A percentile compares a stretch with the other conserved stretches of the same genome.
phyloP scores from a whole-genome alignment of 257 asterid genomes.

The Solanum ossicruentum region DNA sequence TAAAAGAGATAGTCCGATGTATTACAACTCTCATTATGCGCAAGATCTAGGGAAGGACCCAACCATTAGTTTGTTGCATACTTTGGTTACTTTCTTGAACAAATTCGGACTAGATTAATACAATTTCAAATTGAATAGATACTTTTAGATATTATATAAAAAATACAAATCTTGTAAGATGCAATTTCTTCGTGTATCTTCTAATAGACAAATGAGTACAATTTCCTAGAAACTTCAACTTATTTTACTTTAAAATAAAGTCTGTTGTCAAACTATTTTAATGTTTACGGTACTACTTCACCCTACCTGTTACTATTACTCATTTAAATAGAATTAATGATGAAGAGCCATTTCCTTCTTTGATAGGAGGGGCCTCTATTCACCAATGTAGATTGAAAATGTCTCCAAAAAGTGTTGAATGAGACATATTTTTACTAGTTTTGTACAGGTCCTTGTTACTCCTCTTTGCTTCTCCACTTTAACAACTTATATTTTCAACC shows the following conservation, averaged over 20 bases:
- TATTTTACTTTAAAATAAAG: neutral
- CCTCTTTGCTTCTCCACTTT: too few relatives aligned
- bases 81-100: neutral
- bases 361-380: neutral
- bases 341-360: neutral
- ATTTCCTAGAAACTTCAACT: neutral
- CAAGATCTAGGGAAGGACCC: rapidly evolving
- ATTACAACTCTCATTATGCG: too few relatives aligned
- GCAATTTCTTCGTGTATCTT: neutral
- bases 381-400: neutral
- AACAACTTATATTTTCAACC: too few relatives aligned
- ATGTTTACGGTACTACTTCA: neutral
- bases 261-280: neutral
- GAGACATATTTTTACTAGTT: neutral
- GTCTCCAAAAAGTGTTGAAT: neutral
- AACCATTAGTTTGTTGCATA: neutral
- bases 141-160: neutral
- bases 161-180: neutral
- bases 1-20: too few relatives aligned
- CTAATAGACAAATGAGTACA: neutral
- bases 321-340: neutral
- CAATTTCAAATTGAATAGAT: neutral
- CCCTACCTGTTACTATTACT: neutral
- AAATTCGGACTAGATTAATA: neutral
- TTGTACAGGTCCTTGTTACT: neutral